Evolutionary conservation across 176 grass and related monocot species (phyloP), one percentile per base, ranked within the genome.

Genomic region (Cenchrus americanus): DNA sequence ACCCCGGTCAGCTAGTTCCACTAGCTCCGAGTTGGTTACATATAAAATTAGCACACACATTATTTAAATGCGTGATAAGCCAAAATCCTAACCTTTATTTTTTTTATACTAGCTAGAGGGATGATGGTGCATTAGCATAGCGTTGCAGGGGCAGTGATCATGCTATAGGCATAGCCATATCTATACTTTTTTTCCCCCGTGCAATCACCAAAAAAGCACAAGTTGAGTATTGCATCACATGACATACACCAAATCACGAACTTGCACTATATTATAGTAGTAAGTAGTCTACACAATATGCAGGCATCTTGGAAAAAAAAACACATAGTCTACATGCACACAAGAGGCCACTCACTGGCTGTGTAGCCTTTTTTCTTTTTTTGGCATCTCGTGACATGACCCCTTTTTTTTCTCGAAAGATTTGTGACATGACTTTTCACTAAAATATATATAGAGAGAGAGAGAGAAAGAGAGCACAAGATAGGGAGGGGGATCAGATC

Each of bases 291-390:
- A 52, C 1, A 42, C 4, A 11, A 30, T 1, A 7, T 34, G 75
- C 37, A 53, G 21, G 10, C 68, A 79, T 64, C 84, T 44, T n/a
- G n/a, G 8, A 67, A 73, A 73, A 5, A 75, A 73, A 55, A 83
- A 64, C 15, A 75, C 17, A 44, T 14, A 41, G n/a, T n/a, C 2
- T 11, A 23, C n/a, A 7, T 6, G 67, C 19, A 2, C 68, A 76
- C 24, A 63, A 40, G 71, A 53, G 75, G 54, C 14, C 47, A 84
- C 43, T 22, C 75, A 72, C 27, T 21, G 7, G 14, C 5, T 79
- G 66, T 79, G 75, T 18, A 49, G 59, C 50, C 60, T 87, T 58
- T 66, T 37, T 74, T 81, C 81, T 58, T 66, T 37, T 74, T 81
- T 76, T 76, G 85, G 78, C 71, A 68, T 48, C 51, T 76, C 60